phyloP scores from a whole-genome alignment of 208 protist genomes.

The Acanthamoeba castellanii region DNA sequence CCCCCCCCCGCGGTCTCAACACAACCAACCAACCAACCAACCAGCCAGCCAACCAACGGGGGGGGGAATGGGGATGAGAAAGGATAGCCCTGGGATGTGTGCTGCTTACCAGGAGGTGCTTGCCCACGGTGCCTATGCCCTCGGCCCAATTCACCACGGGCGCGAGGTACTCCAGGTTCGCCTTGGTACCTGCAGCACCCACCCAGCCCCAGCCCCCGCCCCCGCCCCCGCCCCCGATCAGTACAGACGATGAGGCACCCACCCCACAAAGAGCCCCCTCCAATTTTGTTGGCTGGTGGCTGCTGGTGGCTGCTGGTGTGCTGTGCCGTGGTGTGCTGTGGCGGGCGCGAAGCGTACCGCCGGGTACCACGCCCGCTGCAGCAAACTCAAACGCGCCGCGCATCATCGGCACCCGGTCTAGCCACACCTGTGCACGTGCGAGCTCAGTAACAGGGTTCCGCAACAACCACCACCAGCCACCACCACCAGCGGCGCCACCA shows the following conservation, averaged over 20 bases:
- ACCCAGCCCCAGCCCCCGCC: neutral
- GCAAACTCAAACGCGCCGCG: slow-evolving; percentile 35
- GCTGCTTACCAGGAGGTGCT: slow-evolving; percentile 12
- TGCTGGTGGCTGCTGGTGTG: no score
- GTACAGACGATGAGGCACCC: no score
- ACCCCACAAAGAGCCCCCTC: no score
- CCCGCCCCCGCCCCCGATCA: neutral
- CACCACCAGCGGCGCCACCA: no score
- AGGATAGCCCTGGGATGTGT: no score
- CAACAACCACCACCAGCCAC: no score
- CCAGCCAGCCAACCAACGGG: no score
- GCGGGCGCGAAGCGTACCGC: neutral
- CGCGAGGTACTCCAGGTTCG: slow-evolving; percentile 1
- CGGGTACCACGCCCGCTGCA: slow-evolving; percentile 1
- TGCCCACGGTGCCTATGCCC: neutral
- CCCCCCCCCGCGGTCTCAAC: neutral
- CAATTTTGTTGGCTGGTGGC: no score
- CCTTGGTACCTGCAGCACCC: neutral
- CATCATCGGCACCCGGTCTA: slow-evolving; percentile 2
- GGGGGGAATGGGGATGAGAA: no score
- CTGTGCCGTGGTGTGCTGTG: no score
- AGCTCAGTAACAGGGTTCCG: no score
- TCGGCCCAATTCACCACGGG: neutral
- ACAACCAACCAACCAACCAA: neutral
- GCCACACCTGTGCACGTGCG: neutral